phyloP scores from a whole-genome alignment of 306 rosid species.

The Glycine latifolia region DNA sequence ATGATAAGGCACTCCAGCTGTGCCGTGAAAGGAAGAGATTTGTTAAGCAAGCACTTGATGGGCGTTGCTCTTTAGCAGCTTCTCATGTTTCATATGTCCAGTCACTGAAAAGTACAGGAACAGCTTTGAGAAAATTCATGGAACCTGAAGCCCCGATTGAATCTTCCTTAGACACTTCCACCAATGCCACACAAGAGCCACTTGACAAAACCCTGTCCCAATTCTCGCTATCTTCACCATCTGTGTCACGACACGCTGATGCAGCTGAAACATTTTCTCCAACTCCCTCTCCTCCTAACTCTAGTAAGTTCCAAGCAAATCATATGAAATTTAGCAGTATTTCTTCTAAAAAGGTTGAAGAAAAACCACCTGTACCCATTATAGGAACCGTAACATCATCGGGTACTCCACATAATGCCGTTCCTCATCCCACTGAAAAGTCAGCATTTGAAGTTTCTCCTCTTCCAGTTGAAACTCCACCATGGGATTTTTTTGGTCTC shows the following conservation, averaged over 20 bases:
- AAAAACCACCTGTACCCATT: conserved; percentile 63
- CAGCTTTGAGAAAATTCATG: conserved; percentile 68
- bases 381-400: conserved; percentile 73
- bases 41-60: conserved; percentile 88
- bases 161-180: conserved; percentile 77
- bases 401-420: conserved; percentile 52
- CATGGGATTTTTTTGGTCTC: conserved; percentile 89
- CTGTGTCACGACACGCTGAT: conserved; percentile 63
- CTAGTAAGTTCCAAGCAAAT: conserved; percentile 64
- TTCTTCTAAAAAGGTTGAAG: conserved; percentile 68
- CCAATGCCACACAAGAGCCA: conserved; percentile 80
- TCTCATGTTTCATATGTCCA: conserved; percentile 78
- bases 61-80: conserved; percentile 87
- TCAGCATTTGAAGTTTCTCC: conserved; percentile 67
- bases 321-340: conserved; percentile 73
- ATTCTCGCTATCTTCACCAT: conserved; percentile 75
- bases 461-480: conserved; percentile 59
- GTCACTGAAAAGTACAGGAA: conserved; percentile 74
- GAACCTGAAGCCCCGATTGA: conserved; percentile 76
- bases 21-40: conserved; percentile 88
- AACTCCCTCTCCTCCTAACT: conserved; percentile 75
- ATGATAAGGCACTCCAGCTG: conserved; percentile 80
- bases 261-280: conserved; percentile 62
- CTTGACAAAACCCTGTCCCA: conserved; percentile 77
- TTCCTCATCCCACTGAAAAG: conserved; percentile 56